Conservation (phyloP, 495 filamentous ascomycete genomes). For the Cenococcum geophilum region DNA sequence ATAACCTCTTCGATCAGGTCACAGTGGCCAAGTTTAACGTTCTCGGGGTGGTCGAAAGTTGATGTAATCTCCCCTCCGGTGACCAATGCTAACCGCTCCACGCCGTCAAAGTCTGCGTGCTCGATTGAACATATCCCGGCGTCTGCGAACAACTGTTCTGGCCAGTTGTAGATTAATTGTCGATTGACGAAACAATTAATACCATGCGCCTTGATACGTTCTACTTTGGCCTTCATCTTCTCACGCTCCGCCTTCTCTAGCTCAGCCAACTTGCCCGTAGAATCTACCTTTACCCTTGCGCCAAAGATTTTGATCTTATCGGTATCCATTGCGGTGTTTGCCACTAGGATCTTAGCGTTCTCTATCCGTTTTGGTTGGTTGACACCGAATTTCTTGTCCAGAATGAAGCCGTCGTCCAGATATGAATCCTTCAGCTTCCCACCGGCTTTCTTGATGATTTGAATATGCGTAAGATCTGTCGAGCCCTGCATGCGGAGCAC, state of each 20-base stretch:
- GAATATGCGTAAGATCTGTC: slow-evolving; percentile 92
- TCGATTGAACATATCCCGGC: slow-evolving; percentile 97
- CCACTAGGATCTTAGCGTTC: slow-evolving; percentile 95
- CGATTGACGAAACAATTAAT: slow-evolving; percentile 99
- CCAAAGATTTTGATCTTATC: slow-evolving; percentile 99
- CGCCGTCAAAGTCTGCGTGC: slow-evolving; percentile 97
- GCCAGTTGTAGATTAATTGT: slow-evolving; percentile 99
- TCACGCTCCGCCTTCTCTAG: slow-evolving; percentile 96
- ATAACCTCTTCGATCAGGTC: slow-evolving; percentile 97
- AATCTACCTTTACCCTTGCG: slow-evolving; percentile 88
- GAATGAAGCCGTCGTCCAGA: slow-evolving; percentile 94
- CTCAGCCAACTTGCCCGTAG: slow-evolving; percentile 91
- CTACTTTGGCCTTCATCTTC: slow-evolving; percentile 99
- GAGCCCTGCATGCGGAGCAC: slow-evolving; percentile 85
- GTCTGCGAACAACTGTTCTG: slow-evolving; percentile 96
- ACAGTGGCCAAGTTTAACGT: slow-evolving; percentile 91
- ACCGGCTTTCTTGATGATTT: slow-evolving; percentile 98
- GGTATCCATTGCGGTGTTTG: slow-evolving; percentile 98
- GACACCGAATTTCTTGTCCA: slow-evolving; percentile 97
- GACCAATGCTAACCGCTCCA: slow-evolving; percentile 89
- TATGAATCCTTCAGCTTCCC: slow-evolving; percentile 97
- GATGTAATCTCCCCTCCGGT: slow-evolving; percentile 96
- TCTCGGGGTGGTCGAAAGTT: slow-evolving; percentile 95
- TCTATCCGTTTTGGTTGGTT: slow-evolving; percentile 97
- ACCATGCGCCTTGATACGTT: slow-evolving; percentile 95